Conservation (phyloP, 2,329 filamentous ascomycete species). For the Blastomyces percursus region DNA sequence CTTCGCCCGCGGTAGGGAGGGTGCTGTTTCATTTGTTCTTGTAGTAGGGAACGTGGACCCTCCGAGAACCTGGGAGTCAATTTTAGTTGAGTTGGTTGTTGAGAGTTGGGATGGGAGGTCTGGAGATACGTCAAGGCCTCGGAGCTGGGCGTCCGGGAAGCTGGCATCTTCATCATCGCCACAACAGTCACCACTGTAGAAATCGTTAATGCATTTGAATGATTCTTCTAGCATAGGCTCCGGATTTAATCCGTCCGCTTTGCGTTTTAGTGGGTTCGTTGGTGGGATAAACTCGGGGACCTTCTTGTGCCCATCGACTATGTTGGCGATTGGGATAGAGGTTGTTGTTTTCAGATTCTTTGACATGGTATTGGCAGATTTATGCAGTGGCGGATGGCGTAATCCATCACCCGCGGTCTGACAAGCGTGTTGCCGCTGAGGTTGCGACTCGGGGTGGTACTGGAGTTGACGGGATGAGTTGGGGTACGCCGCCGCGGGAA, state of each 20-base stretch:
- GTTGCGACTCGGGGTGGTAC: neutral
- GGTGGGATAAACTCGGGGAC: neutral
- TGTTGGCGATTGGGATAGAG: constrained; percentile 1
- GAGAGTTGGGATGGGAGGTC: neutral
- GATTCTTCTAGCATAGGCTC: neutral
- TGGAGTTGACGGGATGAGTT: neutral
- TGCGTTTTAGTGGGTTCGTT: neutral
- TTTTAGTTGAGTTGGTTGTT: neutral
- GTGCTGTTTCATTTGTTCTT: neutral
- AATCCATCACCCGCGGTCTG: neutral
- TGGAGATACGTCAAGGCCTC: neutral
- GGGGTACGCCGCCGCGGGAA: neutral
- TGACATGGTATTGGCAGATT: neutral
- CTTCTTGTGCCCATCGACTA: neutral
- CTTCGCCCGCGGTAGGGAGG: neutral
- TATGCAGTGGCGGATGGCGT: neutral
- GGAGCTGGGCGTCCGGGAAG: constrained; percentile 7
- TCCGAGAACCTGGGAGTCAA: neutral
- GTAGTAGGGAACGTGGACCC: neutral
- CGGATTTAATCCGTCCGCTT: constrained; percentile 1
- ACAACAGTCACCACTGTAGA: neutral
- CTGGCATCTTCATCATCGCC: neutral
- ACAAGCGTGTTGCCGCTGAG: neutral
- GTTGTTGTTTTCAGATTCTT: neutral
- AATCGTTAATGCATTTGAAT: neutral